A percentile compares a stretch with the other conserved stretches of the same genome.
These are phyloP conservation scores for Kwoniella europaea DNA, from an alignment of 768 basidiomycete genomes.

Conservation along the genomic window DNA sequence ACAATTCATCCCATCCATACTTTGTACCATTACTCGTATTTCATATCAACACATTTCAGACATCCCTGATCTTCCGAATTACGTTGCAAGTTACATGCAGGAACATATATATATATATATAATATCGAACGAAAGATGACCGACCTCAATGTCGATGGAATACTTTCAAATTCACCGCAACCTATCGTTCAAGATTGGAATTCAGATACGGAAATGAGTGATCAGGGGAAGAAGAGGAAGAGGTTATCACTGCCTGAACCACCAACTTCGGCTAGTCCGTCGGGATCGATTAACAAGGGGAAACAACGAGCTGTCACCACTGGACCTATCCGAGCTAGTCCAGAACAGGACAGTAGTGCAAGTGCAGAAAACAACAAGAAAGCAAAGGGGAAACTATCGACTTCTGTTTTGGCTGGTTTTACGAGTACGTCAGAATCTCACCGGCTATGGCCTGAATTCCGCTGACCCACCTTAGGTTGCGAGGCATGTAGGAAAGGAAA, in stretches of 20 bases:
- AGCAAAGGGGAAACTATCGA: slow-evolving; percentile 9
- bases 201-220: slow-evolving; percentile 7
- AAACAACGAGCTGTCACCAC: slow-evolving; percentile 13
- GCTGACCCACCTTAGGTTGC: slow-evolving; percentile 32
- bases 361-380: slow-evolving; percentile 12
- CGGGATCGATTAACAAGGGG: slow-evolving; percentile 11
- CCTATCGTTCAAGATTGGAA: slow-evolving; percentile 1
- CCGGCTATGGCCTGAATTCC: neutral
- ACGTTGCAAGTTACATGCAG: neutral
- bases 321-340: slow-evolving; percentile 12
- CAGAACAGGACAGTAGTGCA: slow-evolving; percentile 21
- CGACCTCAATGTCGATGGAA: neutral
- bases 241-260: slow-evolving; percentile 14
- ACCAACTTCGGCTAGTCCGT: neutral
- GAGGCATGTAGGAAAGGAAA: slow-evolving; percentile 51
- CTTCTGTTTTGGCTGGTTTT: slow-evolving; percentile 13
- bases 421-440: slow-evolving; percentile 13
- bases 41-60: no score
- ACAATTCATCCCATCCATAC: neutral
- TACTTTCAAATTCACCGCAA: neutral
- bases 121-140: neutral
- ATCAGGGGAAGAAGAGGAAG: slow-evolving; percentile 16
- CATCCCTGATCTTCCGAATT: neutral
- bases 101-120: neutral
- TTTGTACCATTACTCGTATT: neutral